Evolutionary conservation across 176 grass and related monocot species (phyloP), one percentile per base, ranked within the genome.

Genomic region (Cenchrus purpureus): DNA sequence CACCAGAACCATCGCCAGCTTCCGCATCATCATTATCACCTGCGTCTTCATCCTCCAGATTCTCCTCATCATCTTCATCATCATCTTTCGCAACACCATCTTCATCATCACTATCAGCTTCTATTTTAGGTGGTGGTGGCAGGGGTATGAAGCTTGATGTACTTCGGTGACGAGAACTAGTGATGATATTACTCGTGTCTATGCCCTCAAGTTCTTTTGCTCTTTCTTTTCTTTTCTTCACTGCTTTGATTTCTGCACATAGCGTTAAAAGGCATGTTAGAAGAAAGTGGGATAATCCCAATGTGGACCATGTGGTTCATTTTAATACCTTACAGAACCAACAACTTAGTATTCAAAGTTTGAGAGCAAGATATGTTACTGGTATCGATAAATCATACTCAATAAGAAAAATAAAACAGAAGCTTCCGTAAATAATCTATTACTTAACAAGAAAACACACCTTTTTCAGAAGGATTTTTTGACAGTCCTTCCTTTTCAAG

Each of bases 161-260:
- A 54, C 65, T 79, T 87, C 93, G 92, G 44, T 91, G 84, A 29
- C 97, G 91, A 71, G 97, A 96, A 84, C 93, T 99, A 28, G 91
- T 86, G 17, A 99, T 91, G 70, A 99, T 96, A 86, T 99, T 96
- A 89, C 91, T 94, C 89, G 68, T 94, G 45, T 99, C 97, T 81
- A 99, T 99, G 49, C 97, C 97, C 83, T 96, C 97, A 63, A 99
- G 90, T 75, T 99, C 97, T 80, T 94, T 99, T 50, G 91, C 93
- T 88, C 89, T 99, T 87, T 99, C 93, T 79, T 96, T 99, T 84
- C 84, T 94, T 85, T 87, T 99, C 67, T 91, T 96, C 22, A 96
- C 87, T 54, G 88, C 84, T 87, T 96, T 99, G 89, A 99, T 94
- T 81, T 94, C 97, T 99, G 87, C 84, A 7, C 13, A 65, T 77